phyloP scores from a whole-genome alignment of 139 green algal species.

The Desmodesmus armatus region DNA sequence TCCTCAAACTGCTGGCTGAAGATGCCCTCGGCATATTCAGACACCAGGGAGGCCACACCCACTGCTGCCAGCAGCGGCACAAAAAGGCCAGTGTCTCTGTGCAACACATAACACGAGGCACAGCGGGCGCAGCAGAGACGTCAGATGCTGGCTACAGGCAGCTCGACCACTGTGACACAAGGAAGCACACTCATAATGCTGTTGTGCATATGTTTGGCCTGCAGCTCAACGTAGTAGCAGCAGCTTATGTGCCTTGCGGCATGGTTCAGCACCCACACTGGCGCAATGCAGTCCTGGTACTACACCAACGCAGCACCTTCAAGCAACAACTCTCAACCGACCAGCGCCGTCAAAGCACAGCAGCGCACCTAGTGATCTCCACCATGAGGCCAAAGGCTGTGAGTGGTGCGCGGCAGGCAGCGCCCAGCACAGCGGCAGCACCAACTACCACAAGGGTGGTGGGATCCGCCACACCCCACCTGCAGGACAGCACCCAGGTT shows the following conservation, averaged over 20 bases:
- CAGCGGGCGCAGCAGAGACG: background rate
- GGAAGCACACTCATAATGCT: too few relatives aligned
- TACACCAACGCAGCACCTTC: background rate
- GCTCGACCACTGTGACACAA: background rate
- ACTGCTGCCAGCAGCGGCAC: conserved; percentile 69
- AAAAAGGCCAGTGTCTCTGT: conserved; percentile 63
- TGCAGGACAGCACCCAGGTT: background rate
- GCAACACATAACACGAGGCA: background rate
- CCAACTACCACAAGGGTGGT: conserved; percentile 74
- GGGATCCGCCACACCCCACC: conserved; percentile 60
- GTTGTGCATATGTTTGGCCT: too few relatives aligned
- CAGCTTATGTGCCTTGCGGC: too few relatives aligned
- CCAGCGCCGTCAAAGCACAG: too few relatives aligned
- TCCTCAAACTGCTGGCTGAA: conserved; percentile 57
- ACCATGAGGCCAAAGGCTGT: conserved; percentile 73
- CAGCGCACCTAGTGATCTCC: conserved; percentile 59
- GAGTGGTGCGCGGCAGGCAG: conserved; percentile 68
- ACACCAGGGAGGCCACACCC: conserved; percentile 60
- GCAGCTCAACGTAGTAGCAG: too few relatives aligned
- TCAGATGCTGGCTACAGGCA: background rate
- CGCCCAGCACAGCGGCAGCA: conserved; percentile 71
- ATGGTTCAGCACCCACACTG: too few relatives aligned
- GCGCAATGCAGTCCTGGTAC: background rate
- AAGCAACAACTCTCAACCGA: background rate
- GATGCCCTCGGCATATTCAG: conserved; percentile 64